These are phyloP conservation scores for Colletotrichum cuscutae DNA, from an alignment of 2,329 filamentous ascomycete species.

Conservation along the genomic window DNA sequence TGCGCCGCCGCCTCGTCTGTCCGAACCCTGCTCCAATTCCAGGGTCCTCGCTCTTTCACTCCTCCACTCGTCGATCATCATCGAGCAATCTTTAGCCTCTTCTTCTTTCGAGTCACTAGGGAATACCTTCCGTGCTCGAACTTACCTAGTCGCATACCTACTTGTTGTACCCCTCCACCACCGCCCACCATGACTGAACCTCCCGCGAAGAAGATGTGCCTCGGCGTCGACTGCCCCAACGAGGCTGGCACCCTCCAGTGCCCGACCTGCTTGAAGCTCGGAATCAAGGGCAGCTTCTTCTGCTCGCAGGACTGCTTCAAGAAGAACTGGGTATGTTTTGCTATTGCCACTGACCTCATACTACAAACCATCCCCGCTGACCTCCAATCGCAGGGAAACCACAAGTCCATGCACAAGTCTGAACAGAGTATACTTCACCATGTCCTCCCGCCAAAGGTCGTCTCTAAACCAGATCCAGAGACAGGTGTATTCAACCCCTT, in stretches of 20 bases:
- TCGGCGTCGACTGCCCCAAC: conserved; percentile 85
- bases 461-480: conserved; percentile 92
- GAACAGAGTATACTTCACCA: conserved; percentile 80
- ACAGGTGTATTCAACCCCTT: conserved; percentile 93
- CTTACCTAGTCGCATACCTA: neutral
- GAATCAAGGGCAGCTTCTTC: conserved; percentile 90
- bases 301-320: conserved; percentile 99
- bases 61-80: neutral
- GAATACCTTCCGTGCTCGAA: neutral
- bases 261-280: conserved; percentile 92
- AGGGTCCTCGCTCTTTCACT: neutral
- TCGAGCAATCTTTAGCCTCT: neutral
- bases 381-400: conserved; percentile 68
- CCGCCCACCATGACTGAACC: conserved; percentile 58
- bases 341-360: neutral
- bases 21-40: neutral
- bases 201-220: conserved; percentile 74
- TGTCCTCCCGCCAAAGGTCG: conserved; percentile 79
- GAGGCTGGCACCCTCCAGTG: conserved; percentile 89
- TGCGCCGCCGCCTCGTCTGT: conserved; percentile 15
- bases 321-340: conserved; percentile 88
- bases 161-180: neutral
- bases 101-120: neutral
- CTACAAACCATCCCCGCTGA: neutral
- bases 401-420: conserved; percentile 87